Conservation (phyloP, 108 stramenopile genomes). For the Nitzschia sp. region DNA sequence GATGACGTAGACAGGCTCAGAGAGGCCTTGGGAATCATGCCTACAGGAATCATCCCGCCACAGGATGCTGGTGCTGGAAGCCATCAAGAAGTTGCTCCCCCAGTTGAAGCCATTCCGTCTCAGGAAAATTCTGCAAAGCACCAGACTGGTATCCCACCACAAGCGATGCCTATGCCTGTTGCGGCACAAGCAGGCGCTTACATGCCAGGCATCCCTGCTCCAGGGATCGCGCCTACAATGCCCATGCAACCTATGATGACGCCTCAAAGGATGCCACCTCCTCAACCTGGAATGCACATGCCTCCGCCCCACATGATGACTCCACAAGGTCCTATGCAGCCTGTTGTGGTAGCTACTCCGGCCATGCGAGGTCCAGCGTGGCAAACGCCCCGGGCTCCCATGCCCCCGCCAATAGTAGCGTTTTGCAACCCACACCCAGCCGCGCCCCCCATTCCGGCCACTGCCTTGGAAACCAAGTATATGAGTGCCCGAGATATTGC, state of each 20-base stretch:
- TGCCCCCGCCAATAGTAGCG: constrained; percentile 12
- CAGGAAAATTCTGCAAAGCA: background rate
- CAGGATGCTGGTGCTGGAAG: background rate
- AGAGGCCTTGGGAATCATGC: background rate
- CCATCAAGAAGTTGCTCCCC: background rate
- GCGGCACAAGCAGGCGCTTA: constrained; percentile 12
- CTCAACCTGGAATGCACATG: background rate
- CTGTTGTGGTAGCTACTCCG: constrained; percentile 19
- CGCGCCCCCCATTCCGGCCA: constrained; percentile 70
- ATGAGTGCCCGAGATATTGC: constrained; percentile 76
- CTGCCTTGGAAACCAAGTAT: constrained; percentile 40
- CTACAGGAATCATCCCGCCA: background rate
- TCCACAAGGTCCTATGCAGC: constrained; percentile 25
- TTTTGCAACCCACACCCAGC: constrained; percentile 68
- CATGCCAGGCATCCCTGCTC: constrained; percentile 13
- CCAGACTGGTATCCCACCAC: constrained; percentile 2
- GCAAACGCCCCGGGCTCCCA: constrained; percentile 27
- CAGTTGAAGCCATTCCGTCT: background rate
- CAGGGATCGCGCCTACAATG: constrained; percentile 1
- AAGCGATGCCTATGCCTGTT: background rate
- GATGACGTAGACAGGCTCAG: background rate
- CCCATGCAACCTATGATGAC: constrained; percentile 12
- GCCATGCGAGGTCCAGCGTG: constrained; percentile 32
- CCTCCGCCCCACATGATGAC: constrained; percentile 17
- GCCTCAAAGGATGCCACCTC: constrained; percentile 15